Percentiles rank a stretch among this genome's conserved stretches.
Evolutionary conservation across 305 asterid genomes (phyloP).

Genomic region (Plantago coronopus): DNA sequence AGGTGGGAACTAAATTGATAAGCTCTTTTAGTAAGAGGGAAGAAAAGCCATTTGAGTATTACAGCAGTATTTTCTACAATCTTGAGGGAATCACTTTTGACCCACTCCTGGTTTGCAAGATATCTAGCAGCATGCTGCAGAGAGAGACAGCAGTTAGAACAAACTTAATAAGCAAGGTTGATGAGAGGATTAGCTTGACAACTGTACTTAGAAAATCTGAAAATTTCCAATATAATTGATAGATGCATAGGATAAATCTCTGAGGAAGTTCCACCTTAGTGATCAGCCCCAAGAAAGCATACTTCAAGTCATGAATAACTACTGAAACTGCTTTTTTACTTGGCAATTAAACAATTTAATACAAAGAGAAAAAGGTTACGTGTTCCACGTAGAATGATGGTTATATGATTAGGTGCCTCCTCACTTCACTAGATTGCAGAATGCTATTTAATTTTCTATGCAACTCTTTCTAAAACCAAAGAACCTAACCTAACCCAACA

Average conservation of each 20-base stretch:
- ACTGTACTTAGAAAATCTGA: background rate
- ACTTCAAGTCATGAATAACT: no score
- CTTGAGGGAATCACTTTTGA: conserved; percentile 99
- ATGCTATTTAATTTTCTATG: no score
- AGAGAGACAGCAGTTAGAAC: conserved; percentile 30
- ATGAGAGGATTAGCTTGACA: background rate
- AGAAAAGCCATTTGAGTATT: conserved; percentile 31
- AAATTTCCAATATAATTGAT: no score
- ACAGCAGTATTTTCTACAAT: conserved; percentile 99
- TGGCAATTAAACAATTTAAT: background rate
- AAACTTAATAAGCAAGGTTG: conserved; percentile 22
- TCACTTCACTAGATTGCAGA: no score
- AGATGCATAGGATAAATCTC: background rate
- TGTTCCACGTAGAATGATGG: no score
- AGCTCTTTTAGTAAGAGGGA: conserved; percentile 18
- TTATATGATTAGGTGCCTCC: no score
- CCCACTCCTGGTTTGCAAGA: conserved; percentile 99
- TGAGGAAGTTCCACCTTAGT: no score
- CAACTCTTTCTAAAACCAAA: no score
- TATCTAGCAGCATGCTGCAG: conserved; percentile 99
- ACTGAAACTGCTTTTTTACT: no score
- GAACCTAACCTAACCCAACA: no score
- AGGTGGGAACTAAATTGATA: conserved; percentile 18
- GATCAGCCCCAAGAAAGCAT: no score
- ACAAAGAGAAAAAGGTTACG: background rate